Percentiles rank a stretch among this genome's conserved stretches.
These are phyloP conservation scores for Ascobolus immersus DNA, from an alignment of 495 filamentous ascomycete species.

Conservation along the genomic window DNA sequence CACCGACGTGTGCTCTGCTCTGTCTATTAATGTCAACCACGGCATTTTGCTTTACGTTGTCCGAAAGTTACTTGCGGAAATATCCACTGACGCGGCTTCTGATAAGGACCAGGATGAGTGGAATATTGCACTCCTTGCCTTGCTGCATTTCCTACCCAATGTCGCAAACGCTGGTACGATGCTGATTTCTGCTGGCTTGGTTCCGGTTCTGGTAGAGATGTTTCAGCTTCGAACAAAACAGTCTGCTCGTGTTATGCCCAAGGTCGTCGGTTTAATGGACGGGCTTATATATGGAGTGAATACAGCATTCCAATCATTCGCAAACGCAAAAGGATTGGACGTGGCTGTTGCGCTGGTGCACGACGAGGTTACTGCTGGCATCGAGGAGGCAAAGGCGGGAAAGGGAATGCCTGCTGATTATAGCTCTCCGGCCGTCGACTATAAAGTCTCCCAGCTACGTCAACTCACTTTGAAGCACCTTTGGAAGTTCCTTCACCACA, in stretches of 20 bases:
- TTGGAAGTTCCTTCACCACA: constrained; percentile 85
- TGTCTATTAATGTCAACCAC: constrained; percentile 85
- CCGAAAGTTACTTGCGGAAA: constrained; percentile 62
- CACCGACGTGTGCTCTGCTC: constrained; percentile 54
- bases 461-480: constrained; percentile 81
- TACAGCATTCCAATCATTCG: constrained; percentile 55
- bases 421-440: constrained; percentile 65
- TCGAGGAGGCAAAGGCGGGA: constrained; percentile 34
- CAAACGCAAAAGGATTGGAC: constrained; percentile 57
- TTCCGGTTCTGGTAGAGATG: constrained; percentile 73
- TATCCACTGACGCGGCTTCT: constrained; percentile 38
- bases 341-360: constrained; percentile 61
- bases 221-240: constrained; percentile 59
- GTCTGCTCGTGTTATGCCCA: constrained; percentile 56
- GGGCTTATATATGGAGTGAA: constrained; percentile 56
- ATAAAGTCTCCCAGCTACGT: constrained; percentile 70
- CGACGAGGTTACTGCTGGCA: constrained; percentile 47
- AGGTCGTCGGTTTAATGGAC: constrained; percentile 63
- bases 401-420: constrained; percentile 51
- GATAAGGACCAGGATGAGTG: constrained; percentile 46
- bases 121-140: constrained; percentile 63
- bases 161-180: constrained; percentile 31
- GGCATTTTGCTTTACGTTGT: constrained; percentile 86
- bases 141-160: constrained; percentile 51
- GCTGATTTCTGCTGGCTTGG: constrained; percentile 61